Conservation (phyloP, 192 early-diverging fungal genomes). For the Backusella tuberculispora region DNA sequence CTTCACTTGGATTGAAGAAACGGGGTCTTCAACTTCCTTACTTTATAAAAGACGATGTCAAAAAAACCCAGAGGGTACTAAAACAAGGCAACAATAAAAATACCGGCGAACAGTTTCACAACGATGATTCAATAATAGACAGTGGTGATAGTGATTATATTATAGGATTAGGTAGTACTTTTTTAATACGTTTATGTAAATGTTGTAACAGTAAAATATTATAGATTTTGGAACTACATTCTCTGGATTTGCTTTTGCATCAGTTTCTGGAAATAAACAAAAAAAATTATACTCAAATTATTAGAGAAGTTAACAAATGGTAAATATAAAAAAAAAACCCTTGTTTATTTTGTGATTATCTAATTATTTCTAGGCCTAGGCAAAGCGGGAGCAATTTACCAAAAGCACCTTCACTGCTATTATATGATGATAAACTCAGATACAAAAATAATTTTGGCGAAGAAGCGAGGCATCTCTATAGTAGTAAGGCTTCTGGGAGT, state of each 20-base stretch:
- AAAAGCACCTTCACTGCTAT: constrained; percentile 52
- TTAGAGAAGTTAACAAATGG: constrained; percentile 28
- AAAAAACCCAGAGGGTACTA: not conserved
- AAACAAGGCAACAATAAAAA: not conserved
- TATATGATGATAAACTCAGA: constrained; percentile 48
- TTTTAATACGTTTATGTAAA: not conserved
- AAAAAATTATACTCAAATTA: constrained; percentile 47
- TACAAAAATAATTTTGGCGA: constrained; percentile 51
- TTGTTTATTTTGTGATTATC: not conserved
- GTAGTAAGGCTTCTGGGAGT: constrained; percentile 38
- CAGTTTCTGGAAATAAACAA: constrained; percentile 51
- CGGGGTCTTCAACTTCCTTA: not conserved
- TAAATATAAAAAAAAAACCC: not conserved
- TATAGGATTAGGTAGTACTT: not conserved
- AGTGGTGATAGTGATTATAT: not conserved
- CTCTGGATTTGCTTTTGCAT: constrained; percentile 54
- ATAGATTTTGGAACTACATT: constrained; percentile 52
- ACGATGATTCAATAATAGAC: constrained; percentile 3
- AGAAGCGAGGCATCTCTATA: constrained; percentile 14
- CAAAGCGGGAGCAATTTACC: constrained; percentile 50
- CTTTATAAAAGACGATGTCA: not conserved
- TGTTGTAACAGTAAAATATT: not conserved
- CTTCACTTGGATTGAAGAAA: not conserved
- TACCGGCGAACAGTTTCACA: constrained; percentile 18
- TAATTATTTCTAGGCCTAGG: constrained; percentile 42